Percentiles rank a stretch among this genome's conserved stretches.
Evolutionary conservation across 2,329 filamentous ascomycete species (phyloP).

Genomic region (Curvularia verruculosa): DNA sequence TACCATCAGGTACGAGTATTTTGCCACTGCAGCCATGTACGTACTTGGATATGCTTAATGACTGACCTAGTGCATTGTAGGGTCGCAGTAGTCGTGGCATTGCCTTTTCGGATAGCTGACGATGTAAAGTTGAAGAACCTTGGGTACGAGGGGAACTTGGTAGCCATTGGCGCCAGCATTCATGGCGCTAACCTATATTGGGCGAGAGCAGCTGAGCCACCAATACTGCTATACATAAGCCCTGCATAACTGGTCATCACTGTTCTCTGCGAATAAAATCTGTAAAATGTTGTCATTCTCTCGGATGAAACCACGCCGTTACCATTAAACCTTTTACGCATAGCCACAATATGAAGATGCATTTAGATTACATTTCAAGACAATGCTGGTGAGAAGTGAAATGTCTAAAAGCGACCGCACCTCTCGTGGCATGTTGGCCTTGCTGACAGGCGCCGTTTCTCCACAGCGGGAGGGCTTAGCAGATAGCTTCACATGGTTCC

Average conservation of each 20-base stretch:
- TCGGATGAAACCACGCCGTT: conserved; percentile 20
- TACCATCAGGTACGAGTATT: conserved; percentile 22
- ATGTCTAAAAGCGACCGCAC: background rate
- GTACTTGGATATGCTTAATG: background rate
- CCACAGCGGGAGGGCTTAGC: conserved; percentile 33
- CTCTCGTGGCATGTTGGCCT: conserved; percentile 6
- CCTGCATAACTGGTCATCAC: conserved; percentile 43
- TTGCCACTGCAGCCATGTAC: conserved; percentile 1
- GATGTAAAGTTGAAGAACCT: conserved; percentile 15
- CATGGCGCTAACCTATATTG: conserved; percentile 20
- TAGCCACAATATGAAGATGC: conserved; percentile 13
- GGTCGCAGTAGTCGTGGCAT: conserved; percentile 1
- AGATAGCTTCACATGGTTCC: conserved; percentile 15
- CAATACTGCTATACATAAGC: conserved; percentile 48
- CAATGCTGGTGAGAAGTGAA: conserved; percentile 10
- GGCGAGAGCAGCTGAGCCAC: conserved; percentile 40
- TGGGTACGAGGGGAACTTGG: conserved; percentile 5
- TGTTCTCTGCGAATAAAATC: conserved; percentile 27
- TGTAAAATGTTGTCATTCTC: conserved; percentile 32
- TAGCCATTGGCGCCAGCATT: conserved; percentile 11
- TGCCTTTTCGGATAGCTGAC: conserved; percentile 19
- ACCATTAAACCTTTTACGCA: conserved; percentile 20
- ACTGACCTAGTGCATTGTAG: conserved; percentile 5
- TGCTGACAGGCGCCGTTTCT: conserved; percentile 18
- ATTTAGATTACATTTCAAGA: conserved; percentile 1